These are phyloP conservation scores for Kazachstania taianensis DNA, from an alignment of 805 yeast species.

Conservation along the genomic window DNA sequence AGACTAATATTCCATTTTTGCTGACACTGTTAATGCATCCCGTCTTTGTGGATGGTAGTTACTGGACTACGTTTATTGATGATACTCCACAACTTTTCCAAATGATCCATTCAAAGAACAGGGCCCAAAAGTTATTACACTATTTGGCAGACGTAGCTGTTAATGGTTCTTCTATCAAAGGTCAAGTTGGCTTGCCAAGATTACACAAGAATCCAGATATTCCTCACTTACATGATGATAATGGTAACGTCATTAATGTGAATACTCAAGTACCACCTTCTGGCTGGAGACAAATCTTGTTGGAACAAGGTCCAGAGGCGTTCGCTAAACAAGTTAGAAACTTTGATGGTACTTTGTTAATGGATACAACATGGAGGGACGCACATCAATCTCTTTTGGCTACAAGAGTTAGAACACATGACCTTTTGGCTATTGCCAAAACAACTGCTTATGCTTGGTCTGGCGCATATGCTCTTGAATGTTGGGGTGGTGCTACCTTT, in stretches of 20 bases:
- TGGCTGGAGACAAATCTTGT: slow-evolving; percentile 88
- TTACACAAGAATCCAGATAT: slow-evolving; percentile 63
- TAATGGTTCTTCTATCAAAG: slow-evolving; percentile 91
- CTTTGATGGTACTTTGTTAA: slow-evolving; percentile 77
- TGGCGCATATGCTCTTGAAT: slow-evolving; percentile 91
- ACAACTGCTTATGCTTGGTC: slow-evolving; percentile 83
- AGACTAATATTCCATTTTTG: slow-evolving; percentile 94
- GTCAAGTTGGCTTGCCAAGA: slow-evolving; percentile 90
- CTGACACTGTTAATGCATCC: slow-evolving; percentile 85
- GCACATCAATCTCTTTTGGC: slow-evolving; percentile 98
- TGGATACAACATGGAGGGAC: slow-evolving; percentile 99
- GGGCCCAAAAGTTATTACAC: slow-evolving; percentile 88
- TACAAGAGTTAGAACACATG: slow-evolving; percentile 93
- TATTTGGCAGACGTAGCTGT: slow-evolving; percentile 91
- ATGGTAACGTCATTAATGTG: slow-evolving; percentile 55
- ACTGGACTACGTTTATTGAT: slow-evolving; percentile 98
- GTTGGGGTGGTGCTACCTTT: slow-evolving; percentile 99
- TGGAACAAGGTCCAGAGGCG: slow-evolving; percentile 77
- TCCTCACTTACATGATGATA: slow-evolving; percentile 57
- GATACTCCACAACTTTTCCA: slow-evolving; percentile 95
- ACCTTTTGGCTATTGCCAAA: slow-evolving; percentile 83
- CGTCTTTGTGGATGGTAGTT: slow-evolving; percentile 72
- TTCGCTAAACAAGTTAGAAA: slow-evolving; percentile 83
- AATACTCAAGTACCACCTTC: slow-evolving; percentile 43
- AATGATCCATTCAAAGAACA: slow-evolving; percentile 88